Percentiles rank a stretch among this genome's conserved stretches.
Conservation (phyloP, 306 rosid species). For the Carpinus viminea region DNA sequence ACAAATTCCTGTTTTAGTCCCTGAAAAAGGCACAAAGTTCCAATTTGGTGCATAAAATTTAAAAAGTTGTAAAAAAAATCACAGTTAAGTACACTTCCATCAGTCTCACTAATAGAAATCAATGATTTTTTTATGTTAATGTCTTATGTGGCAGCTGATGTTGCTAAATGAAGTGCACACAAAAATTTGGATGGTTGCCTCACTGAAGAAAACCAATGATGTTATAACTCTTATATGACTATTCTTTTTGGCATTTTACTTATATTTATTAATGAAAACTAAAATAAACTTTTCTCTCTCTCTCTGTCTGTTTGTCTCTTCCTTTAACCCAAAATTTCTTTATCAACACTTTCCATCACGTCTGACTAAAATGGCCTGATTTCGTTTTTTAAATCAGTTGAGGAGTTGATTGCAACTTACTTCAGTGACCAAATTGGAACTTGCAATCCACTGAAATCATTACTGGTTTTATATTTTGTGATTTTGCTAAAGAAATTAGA, state of each 20-base stretch:
- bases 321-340: not conserved
- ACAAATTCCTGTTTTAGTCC: not conserved
- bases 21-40: not conserved
- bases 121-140: no score
- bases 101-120: not conserved
- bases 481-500: not conserved
- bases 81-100: not conserved
- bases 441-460: not conserved
- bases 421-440: not conserved
- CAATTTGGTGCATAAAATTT: not conserved
- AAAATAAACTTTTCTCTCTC: no score
- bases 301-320: no score
- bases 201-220: not conserved
- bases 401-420: not conserved
- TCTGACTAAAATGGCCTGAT: not conserved
- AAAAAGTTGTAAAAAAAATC: not conserved
- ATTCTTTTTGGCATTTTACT: no score
- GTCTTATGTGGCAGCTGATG: not conserved
- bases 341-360: not conserved
- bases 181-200: not conserved
- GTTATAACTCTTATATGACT: no score
- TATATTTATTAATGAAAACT: not conserved
- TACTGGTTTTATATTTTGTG: not conserved
- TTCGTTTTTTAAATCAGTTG: not conserved
- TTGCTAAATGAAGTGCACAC: not conserved